Evolutionary conservation across 2,329 filamentous ascomycete genomes (phyloP).

Genomic region (Aspergillus caelatus): DNA sequence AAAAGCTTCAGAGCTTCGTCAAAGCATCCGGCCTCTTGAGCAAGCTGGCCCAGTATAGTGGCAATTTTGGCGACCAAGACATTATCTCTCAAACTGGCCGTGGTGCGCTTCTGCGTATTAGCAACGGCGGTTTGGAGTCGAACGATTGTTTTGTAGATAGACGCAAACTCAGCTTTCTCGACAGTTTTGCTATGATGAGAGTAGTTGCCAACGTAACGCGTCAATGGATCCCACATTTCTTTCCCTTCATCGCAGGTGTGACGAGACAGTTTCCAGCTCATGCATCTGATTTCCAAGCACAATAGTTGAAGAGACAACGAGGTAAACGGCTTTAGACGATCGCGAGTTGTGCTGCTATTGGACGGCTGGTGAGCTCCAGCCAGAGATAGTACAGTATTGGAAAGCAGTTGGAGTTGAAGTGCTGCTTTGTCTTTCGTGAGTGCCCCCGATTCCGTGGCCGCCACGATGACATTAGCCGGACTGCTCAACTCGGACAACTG

Average conservation of each 20-base stretch:
- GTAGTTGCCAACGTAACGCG: slow-evolving; percentile 43
- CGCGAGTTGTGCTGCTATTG: slow-evolving; percentile 19
- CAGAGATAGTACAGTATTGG: slow-evolving; percentile 44
- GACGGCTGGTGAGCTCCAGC: slow-evolving; percentile 24
- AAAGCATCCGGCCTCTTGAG: slow-evolving; percentile 43
- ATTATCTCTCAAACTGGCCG: slow-evolving; percentile 24
- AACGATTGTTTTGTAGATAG: slow-evolving; percentile 39
- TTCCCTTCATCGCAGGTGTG: slow-evolving; percentile 45
- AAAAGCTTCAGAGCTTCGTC: slow-evolving; percentile 43
- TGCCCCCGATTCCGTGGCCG: slow-evolving; percentile 39
- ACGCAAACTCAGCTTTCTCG: slow-evolving; percentile 41
- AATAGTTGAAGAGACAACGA: slow-evolving; percentile 44
- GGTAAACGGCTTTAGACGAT: slow-evolving; percentile 32
- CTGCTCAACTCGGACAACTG: slow-evolving; percentile 39
- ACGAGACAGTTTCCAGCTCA: slow-evolving; percentile 46
- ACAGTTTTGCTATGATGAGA: slow-evolving; percentile 36
- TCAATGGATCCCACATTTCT: slow-evolving; percentile 49
- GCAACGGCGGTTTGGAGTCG: slow-evolving; percentile 36
- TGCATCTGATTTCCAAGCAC: slow-evolving; percentile 43
- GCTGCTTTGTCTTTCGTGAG: slow-evolving; percentile 44
- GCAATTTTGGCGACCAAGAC: slow-evolving; percentile 36
- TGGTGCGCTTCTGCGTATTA: slow-evolving; percentile 30
- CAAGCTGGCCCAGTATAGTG: slow-evolving; percentile 42
- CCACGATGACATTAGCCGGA: slow-evolving; percentile 43
- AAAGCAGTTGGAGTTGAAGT: slow-evolving; percentile 48